Evolutionary conservation across 148 eudicot species (phyloP), one percentile per base, ranked within the genome.

Genomic region (Dianthus caryophyllus): DNA sequence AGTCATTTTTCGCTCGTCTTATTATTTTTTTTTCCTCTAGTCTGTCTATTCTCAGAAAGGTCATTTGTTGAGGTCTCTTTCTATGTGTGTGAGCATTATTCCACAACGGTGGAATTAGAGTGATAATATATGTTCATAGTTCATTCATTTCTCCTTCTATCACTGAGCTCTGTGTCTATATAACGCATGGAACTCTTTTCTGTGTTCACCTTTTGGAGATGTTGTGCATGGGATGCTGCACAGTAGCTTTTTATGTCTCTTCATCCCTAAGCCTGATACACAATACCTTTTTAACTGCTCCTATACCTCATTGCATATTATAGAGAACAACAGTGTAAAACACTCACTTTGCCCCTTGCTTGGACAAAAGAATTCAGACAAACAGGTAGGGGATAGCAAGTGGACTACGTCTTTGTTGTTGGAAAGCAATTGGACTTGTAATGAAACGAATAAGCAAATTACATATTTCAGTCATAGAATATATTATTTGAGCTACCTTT

Each of bases 1-100:
- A 58, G 96, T 79, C 21, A 43, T 59, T 58, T 46, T 50, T n/a
- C 60, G 17, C 67, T 9, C 22, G 75, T 4, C 50, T 17, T 57
- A 46, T 31, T 66, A 33, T 36, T 30, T 18, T 48, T 58, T n/a
- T 1, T 17, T 29, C 6, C 22, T 46, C 22, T 52, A 7, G 38
- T 53, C 70, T 52, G 20, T 50, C 29, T 27, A 36, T 66, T 12
- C 24, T 29, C 10, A 41, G 10, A 9, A 41, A 33, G 38, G 44
- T 41, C 44, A 41, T 41, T 41, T 33, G 38, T 33, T 7, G 38
- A 33, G 38, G 38, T 33, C 38, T 7, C 7, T 3, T 33, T n/a
- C n/a, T n/a, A n/a, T n/a, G n/a, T n/a, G n/a, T n/a, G n/a, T n/a
- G n/a, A n/a, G n/a, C n/a, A n/a, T n/a, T n/a, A n/a, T n/a, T n/a